Conservation (phyloP, 805 yeast genomes). For the Metschnikowia peoriensis region DNA sequence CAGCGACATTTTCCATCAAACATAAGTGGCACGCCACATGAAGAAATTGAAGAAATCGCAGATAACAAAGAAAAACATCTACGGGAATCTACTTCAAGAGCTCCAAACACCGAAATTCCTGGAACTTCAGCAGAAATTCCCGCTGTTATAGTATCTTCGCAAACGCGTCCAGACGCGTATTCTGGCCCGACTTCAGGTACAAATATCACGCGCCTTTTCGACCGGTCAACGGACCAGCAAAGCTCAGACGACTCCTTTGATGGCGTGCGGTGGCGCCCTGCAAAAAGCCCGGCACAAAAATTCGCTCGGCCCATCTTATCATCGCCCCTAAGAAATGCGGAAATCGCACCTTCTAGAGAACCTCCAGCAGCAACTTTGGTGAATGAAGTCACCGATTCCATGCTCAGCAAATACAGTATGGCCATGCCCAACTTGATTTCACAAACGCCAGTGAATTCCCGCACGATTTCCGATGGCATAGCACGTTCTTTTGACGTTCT, state of each 20-base stretch:
- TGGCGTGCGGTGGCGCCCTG: conserved; percentile 32
- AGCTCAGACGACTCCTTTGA: conserved; percentile 46
- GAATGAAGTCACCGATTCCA: conserved; percentile 35
- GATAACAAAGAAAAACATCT: too few species aligned
- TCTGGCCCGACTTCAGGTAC: not conserved
- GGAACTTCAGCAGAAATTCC: not conserved
- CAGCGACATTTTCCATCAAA: not conserved
- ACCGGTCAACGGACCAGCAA: conserved; percentile 24
- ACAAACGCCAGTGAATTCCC: conserved; percentile 34
- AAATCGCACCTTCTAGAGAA: conserved; percentile 4
- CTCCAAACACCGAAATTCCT: not conserved
- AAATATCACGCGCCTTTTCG: not conserved
- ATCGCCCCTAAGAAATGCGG: conserved; percentile 39
- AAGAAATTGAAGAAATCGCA: not conserved
- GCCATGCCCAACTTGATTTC: conserved; percentile 30
- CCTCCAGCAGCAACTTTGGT: conserved; percentile 18
- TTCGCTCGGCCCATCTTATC: conserved; percentile 29
- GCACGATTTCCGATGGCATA: conserved; percentile 33
- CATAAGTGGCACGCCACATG: not conserved
- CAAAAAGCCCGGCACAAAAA: conserved; percentile 12
- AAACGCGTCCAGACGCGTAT: conserved; percentile 10
- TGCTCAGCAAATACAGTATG: conserved; percentile 44
- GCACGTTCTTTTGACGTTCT: conserved; percentile 18
- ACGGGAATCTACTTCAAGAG: not conserved
- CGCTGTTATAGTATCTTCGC: not conserved